phyloP scores from a whole-genome alignment of 2,329 filamentous ascomycete species.

The Penicillium sp. region DNA sequence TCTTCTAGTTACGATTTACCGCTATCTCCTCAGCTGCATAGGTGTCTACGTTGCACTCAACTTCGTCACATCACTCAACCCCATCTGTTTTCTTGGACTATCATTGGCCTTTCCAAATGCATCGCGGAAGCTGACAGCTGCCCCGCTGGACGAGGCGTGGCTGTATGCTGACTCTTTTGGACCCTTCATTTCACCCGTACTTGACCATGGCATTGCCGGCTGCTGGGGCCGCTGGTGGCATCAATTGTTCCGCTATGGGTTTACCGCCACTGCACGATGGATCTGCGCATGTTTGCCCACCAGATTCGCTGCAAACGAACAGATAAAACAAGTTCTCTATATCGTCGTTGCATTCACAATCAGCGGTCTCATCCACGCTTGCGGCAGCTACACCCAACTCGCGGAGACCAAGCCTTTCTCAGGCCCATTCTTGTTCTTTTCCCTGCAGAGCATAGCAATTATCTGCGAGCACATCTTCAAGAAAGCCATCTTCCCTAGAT shows the following conservation, averaged over 20 bases:
- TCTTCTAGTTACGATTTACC: conserved; percentile 53
- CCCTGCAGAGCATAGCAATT: conserved; percentile 66
- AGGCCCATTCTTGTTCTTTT: conserved; percentile 66
- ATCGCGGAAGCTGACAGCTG: conserved; percentile 58
- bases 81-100: conserved; percentile 58
- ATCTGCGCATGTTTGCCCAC: conserved; percentile 29
- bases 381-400: conserved; percentile 67
- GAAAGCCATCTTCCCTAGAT: conserved; percentile 33
- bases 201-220: conserved; percentile 69
- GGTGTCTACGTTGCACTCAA: conserved; percentile 61
- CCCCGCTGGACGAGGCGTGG: conserved; percentile 60
- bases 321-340: conserved; percentile 23
- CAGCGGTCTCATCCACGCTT: conserved; percentile 60
- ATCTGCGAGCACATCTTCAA: conserved; percentile 54
- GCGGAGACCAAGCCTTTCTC: conserved; percentile 56
- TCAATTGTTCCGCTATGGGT: conserved; percentile 74
- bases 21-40: conserved; percentile 55
- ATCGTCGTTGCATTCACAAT: conserved; percentile 33
- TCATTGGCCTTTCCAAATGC: conserved; percentile 50
- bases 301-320: conserved; percentile 12
- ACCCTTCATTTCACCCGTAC: conserved; percentile 36
- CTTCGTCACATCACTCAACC: conserved; percentile 59
- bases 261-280: conserved; percentile 40
- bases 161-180: conserved; percentile 62
- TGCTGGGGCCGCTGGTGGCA: conserved; percentile 91